Conservation (phyloP, 768 basidiomycete species). For the Phaeotremella fagi region DNA sequence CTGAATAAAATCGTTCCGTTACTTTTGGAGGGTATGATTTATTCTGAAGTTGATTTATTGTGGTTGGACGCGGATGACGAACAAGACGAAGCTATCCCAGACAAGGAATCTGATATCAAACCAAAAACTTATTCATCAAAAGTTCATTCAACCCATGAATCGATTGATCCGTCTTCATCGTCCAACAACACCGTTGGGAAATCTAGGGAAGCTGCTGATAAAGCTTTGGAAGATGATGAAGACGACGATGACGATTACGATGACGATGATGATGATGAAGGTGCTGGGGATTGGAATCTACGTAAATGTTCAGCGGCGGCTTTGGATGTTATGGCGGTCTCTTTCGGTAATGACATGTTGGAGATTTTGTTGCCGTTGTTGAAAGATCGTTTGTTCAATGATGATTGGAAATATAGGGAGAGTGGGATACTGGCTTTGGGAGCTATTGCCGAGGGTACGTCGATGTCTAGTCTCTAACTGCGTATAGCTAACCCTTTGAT, state of each 20-base stretch:
- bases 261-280: slow-evolving; percentile 91
- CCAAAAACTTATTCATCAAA: slow-evolving; percentile 86
- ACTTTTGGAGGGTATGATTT: slow-evolving; percentile 94
- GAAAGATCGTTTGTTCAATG: slow-evolving; percentile 86
- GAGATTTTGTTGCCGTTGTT: slow-evolving; percentile 81
- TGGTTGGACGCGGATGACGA: slow-evolving; percentile 90
- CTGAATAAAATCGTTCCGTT: slow-evolving; percentile 89
- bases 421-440: slow-evolving; percentile 93
- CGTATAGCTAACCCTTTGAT: neutral
- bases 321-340: slow-evolving; percentile 89
- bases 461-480: too few species aligned
- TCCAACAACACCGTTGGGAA: slow-evolving; percentile 14
- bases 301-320: slow-evolving; percentile 98
- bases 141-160: slow-evolving; percentile 73
- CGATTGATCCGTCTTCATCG: slow-evolving; percentile 51
- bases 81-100: slow-evolving; percentile 75
- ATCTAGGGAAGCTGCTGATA: slow-evolving; percentile 52
- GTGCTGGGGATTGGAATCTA: slow-evolving; percentile 97
- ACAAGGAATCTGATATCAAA: slow-evolving; percentile 93
- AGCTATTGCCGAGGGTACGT: slow-evolving; percentile 93
- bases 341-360: slow-evolving; percentile 82
- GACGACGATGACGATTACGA: slow-evolving; percentile 83
- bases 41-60: slow-evolving; percentile 90
- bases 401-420: slow-evolving; percentile 85
- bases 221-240: slow-evolving; percentile 80